A percentile compares a stretch with the other conserved stretches of the same genome.
These are phyloP conservation scores for Aureobasidium namibiae DNA, from an alignment of 2,329 filamentous ascomycete genomes.

Conservation along the genomic window DNA sequence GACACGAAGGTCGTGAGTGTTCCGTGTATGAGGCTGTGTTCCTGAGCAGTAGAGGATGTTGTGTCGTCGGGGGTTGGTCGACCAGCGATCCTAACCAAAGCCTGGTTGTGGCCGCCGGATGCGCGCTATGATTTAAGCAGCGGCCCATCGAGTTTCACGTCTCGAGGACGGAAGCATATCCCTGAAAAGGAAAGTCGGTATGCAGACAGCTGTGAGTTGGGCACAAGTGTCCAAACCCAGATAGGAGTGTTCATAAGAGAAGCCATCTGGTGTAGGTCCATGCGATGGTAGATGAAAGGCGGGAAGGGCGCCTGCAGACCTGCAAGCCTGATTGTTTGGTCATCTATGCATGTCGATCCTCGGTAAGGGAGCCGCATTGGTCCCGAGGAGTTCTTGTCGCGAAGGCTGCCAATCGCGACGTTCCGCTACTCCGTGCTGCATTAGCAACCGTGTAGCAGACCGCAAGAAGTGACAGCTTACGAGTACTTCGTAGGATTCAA, in stretches of 20 bases:
- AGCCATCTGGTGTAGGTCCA: background rate
- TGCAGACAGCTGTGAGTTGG: background rate
- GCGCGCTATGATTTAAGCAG: background rate
- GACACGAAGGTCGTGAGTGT: no score
- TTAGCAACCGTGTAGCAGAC: slow-evolving; percentile 1
- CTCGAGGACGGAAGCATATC: background rate
- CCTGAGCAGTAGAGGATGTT: background rate
- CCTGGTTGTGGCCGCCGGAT: background rate
- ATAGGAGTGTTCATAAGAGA: background rate
- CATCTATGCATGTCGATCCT: background rate
- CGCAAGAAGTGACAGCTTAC: background rate
- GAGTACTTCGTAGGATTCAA: background rate
- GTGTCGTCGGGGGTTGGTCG: background rate
- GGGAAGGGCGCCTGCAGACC: background rate
- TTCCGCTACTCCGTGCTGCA: background rate
- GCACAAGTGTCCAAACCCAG: background rate
- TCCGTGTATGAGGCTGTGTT: background rate
- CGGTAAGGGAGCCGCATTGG: background rate
- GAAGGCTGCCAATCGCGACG: background rate
- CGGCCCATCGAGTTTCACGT: background rate
- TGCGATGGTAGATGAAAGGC: background rate
- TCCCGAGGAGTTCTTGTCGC: background rate
- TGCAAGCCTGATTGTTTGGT: background rate
- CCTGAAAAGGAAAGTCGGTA: background rate
- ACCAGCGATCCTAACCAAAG: background rate